Evolutionary conservation across 2,329 filamentous ascomycete species (phyloP).

Genomic region (Lasiodiplodia theobromae): DNA sequence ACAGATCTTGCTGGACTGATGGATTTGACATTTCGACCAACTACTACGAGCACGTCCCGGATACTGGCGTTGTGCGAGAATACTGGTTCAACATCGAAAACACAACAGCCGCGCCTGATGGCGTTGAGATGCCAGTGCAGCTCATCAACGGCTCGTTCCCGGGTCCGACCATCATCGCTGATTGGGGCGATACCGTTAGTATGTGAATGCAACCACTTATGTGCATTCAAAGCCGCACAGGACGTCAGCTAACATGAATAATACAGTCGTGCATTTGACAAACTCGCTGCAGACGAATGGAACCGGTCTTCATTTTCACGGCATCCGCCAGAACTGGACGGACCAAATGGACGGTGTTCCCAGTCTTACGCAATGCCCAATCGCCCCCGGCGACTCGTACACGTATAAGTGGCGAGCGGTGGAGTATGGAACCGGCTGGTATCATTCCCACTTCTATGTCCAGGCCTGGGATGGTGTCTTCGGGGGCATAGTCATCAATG

Average conservation of each 20-base stretch:
- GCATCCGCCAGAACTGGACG: background rate
- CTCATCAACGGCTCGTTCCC: slow-evolving; percentile 2
- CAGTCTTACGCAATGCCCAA: background rate
- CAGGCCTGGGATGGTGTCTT: slow-evolving; percentile 40
- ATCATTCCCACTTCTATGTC: slow-evolving; percentile 37
- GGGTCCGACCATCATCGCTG: slow-evolving; percentile 32
- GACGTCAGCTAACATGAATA: background rate
- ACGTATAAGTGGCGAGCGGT: background rate
- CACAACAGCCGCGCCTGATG: slow-evolving; percentile 62
- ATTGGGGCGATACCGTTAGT: slow-evolving; percentile 56
- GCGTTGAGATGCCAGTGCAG: slow-evolving; percentile 52
- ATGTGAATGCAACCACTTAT: background rate
- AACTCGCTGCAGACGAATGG: background rate
- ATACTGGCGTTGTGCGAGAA: slow-evolving; percentile 61
- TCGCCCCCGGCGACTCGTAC: background rate
- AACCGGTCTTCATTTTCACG: background rate
- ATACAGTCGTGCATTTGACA: background rate
- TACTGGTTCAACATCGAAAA: slow-evolving; percentile 64
- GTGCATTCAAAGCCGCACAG: background rate
- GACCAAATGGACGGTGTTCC: background rate
- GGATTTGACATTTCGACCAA: slow-evolving; percentile 60
- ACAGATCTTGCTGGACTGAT: background rate
- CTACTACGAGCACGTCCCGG: slow-evolving; percentile 58
- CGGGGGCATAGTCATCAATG: slow-evolving; percentile 40
- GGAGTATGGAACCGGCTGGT: slow-evolving; percentile 10